Base-by-base conservation (phyloP, 306 rosid genomes). In the Crotalaria pallida region DNA sequence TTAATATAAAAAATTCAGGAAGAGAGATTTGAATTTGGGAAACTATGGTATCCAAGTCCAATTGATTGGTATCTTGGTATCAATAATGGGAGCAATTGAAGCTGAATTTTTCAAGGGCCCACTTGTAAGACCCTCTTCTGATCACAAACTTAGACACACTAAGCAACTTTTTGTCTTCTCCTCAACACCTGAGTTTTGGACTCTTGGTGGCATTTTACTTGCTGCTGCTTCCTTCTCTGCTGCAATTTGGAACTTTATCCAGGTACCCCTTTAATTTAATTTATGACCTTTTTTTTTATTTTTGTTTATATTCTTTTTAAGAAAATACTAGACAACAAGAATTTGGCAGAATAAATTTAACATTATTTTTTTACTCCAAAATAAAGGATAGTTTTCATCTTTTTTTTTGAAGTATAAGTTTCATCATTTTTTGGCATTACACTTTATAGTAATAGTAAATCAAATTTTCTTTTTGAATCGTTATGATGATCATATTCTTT, bases 121-220 rank as follows among this genome's bases (percentile, higher is more conserved):
- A 50, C 83, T 80, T 0, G 59, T 88, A 33, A 65, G 84, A 59
- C 79, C 65, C 16, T 80, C 90, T 49, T 79, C 92, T 27, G n/a
- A n/a, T n/a, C 85, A 69, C 69, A 9, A 75, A 50, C 82, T 84
- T 61, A 59, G 51, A 36, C 62, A 50, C 44, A 55, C 70, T 38
- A 80, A 82, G 24, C 80, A 74, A 65, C 72, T 74, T 58, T 64
- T 86, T 13, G 64, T 86, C 18, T 86, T 86, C 85, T 83, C 93
- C 17, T 80, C 91, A 44, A 56, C 77, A 8, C 84, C 89, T 0
- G 96, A 89, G 10, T 83, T 80, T 58, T 92, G 96, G 96, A 40
- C 73, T 77, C 77, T 86, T 41, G 96, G 96, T 73, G 98, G 98
- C 48, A 33, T 82, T 74, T 75, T 89, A 53, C 82, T 88, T 49